These are phyloP conservation scores for Aspergillus leporis DNA, from an alignment of 495 filamentous ascomycete species.

Conservation along the genomic window DNA sequence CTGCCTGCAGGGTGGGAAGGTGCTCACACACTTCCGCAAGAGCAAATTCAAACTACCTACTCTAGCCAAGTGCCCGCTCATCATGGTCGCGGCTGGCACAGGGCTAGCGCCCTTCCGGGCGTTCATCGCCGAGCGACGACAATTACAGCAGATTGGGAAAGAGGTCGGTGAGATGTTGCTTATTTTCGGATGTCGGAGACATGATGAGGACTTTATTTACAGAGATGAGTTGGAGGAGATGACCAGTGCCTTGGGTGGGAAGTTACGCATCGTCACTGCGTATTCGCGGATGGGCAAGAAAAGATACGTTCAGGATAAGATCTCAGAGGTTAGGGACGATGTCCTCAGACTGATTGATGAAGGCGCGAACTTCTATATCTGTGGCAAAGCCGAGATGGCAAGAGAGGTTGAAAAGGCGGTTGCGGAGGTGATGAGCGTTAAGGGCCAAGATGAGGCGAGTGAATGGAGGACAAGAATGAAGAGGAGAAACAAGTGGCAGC, in stretches of 20 bases:
- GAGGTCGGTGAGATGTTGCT: constrained; percentile 42
- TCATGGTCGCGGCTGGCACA: constrained; percentile 51
- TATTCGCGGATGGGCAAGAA: constrained; percentile 32
- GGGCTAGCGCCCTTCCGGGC: constrained; percentile 51
- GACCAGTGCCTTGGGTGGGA: constrained; percentile 24
- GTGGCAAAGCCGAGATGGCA: constrained; percentile 52
- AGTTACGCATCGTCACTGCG: constrained; percentile 33
- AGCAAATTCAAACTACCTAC: constrained; percentile 49
- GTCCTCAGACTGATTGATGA: constrained; percentile 37
- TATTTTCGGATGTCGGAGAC: constrained; percentile 47
- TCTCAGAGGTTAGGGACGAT: constrained; percentile 35
- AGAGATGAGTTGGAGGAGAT: constrained; percentile 36
- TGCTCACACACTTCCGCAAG: constrained; percentile 45
- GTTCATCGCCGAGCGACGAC: constrained; percentile 45
- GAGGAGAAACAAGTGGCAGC: constrained; percentile 50
- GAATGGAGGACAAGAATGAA: constrained; percentile 46
- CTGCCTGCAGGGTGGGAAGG: constrained; percentile 26
- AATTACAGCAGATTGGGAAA: constrained; percentile 38
- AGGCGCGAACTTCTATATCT: constrained; percentile 50
- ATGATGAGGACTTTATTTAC: constrained; percentile 47
- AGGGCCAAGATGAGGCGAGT: constrained; percentile 40
- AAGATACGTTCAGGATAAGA: constrained; percentile 44
- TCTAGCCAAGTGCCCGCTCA: constrained; percentile 30
- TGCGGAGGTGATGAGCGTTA: constrained; percentile 27
- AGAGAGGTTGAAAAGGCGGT: constrained; percentile 49